These are phyloP conservation scores for Agrostemma githago DNA, from an alignment of 148 eudicot species.

Conservation along the genomic window DNA sequence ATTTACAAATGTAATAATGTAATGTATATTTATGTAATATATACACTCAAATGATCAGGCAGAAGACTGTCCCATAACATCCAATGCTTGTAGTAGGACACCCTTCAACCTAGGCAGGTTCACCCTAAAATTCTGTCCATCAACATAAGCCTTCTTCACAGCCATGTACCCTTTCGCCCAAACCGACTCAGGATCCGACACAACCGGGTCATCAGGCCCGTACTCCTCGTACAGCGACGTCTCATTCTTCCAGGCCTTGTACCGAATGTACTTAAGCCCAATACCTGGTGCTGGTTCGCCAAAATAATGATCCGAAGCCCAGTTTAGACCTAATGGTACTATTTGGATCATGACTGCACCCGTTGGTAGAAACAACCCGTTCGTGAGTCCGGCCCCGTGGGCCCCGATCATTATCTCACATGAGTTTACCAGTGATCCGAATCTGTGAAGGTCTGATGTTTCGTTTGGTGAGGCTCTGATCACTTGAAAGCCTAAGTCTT, in stretches of 20 bases:
- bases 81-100: conserved; percentile 42
- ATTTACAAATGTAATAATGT: conserved; percentile 5
- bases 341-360: conserved; percentile 62
- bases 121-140: conserved; percentile 44
- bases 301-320: conserved; percentile 41
- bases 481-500: conserved; percentile 32
- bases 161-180: conserved; percentile 36
- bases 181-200: conserved; percentile 31
- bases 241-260: conserved; percentile 52
- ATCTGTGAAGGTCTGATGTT: conserved; percentile 23
- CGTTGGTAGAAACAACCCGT: conserved; percentile 46
- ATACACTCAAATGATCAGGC: conserved; percentile 13
- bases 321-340: conserved; percentile 49
- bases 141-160: conserved; percentile 40
- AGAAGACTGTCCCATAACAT: conserved; percentile 25
- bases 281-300: conserved; percentile 51
- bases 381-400: conserved; percentile 77
- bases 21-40: not conserved
- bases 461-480: conserved; percentile 29
- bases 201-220: conserved; percentile 36
- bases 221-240: conserved; percentile 43
- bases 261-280: conserved; percentile 48
- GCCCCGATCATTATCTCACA: conserved; percentile 58
- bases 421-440: conserved; percentile 35
- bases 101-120: conserved; percentile 39